Base-by-base conservation (phyloP, 176 grass and related monocot genomes). In the Cenchrus americanus region DNA sequence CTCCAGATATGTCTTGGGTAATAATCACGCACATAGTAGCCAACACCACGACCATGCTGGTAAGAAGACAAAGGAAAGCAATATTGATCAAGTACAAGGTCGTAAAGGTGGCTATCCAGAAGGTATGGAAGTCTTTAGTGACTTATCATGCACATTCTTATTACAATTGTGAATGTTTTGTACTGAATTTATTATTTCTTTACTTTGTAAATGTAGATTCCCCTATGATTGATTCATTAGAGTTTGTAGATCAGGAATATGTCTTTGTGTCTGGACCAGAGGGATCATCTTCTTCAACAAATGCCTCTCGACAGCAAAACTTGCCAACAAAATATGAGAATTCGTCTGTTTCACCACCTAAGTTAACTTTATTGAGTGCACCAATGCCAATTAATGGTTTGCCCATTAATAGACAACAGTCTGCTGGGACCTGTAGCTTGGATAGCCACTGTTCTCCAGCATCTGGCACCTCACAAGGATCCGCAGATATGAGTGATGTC, bases 231-330 rank as follows among this genome's bases (percentile, higher is more conserved):
- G 96, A 99, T 93, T 99, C 93, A 59, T 90, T 95, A 82, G 96
- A 96, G 87, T 92, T 99, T 88, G 93, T 95, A 87, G 93, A 99
- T 86, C 93, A 94, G 86, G 96, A 95, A 62, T 99, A 99, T 83
- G 91, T 99, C 50, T 87, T 99, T 68, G 96, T 99, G 21, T 83
- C 89, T 84, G 96, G 87, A 67, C 74, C 47, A 27, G 93, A 94
- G 62, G 90, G 90, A 71, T 82, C 86, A 23, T 91, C 90, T 34
- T 91, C 90, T 89, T 88, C 92, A 68, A 82, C 78, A 83, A 92
- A 71, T 89, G 68, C 81, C 18, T 85, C 87, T 41, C 76, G 59
- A 78, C 71, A 83, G 61, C 71, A 43, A 69, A 92, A 83, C 21
- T 65, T 89, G 70, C 88, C 87, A 76, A 86, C 74, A 62, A 97